phyloP scores from a whole-genome alignment of 192 early-diverging fungal genomes.

The Coemansia sp. region DNA sequence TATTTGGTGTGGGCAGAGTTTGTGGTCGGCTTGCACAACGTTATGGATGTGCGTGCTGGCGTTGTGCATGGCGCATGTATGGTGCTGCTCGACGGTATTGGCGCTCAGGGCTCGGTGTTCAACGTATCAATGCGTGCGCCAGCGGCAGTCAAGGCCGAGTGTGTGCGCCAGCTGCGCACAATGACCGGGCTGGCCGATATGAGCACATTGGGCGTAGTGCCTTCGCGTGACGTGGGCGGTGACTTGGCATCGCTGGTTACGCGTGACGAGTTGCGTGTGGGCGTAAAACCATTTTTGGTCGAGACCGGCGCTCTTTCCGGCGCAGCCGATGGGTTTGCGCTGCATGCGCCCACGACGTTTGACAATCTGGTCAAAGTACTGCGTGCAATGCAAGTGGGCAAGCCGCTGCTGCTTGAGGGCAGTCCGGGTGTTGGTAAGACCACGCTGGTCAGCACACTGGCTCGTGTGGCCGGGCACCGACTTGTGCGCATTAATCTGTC shows the following conservation, averaged over 20 bases:
- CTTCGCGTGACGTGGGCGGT: slow-evolving; percentile 2
- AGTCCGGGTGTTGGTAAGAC: slow-evolving; percentile 98
- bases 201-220: slow-evolving; percentile 34
- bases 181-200: slow-evolving; percentile 26
- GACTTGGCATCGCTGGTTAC: slow-evolving; percentile 9
- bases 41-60: slow-evolving; percentile 54
- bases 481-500: slow-evolving; percentile 95
- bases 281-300: slow-evolving; percentile 81
- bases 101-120: slow-evolving; percentile 66
- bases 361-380: slow-evolving; percentile 83
- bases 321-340: slow-evolving; percentile 64
- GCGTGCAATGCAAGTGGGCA: slow-evolving; percentile 84
- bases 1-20: slow-evolving; percentile 93
- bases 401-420: slow-evolving; percentile 94
- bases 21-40: slow-evolving; percentile 57
- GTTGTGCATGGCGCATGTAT: slow-evolving; percentile 90
- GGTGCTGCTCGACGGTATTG: slow-evolving; percentile 87
- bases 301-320: slow-evolving; percentile 57
- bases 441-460: slow-evolving; percentile 80
- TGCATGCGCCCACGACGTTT: slow-evolving; percentile 88
- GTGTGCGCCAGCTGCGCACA: slow-evolving; percentile 49
- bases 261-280: slow-evolving; percentile 53
- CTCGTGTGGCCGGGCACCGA: slow-evolving; percentile 73
- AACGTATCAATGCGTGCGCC: slow-evolving; percentile 14
- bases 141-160: slow-evolving; percentile 30